Conservation (phyloP, 768 basidiomycete genomes). For the Termitomyces heimii region DNA sequence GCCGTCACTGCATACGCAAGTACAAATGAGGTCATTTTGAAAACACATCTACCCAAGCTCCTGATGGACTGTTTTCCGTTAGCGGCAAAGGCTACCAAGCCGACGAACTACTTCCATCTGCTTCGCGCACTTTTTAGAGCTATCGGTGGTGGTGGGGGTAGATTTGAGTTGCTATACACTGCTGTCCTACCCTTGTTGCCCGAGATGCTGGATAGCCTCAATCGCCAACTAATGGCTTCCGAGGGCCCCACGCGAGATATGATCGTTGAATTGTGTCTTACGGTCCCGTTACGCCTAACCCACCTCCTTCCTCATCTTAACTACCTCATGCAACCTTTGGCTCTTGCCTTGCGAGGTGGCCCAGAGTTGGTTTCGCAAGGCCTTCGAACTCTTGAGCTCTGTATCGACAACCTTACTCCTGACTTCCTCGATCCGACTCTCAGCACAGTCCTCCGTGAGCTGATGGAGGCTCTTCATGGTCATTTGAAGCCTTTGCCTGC, state of each 20-base stretch:
- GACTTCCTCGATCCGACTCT: constrained; percentile 97
- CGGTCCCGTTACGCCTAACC: constrained; percentile 91
- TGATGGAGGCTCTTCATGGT: constrained; percentile 92
- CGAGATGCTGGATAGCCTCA: constrained; percentile 94
- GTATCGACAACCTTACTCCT: constrained; percentile 96
- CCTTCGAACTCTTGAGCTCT: constrained; percentile 93
- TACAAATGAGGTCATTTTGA: constrained; percentile 88
- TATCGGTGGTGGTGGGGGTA: constrained; percentile 86
- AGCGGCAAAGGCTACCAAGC: constrained; percentile 86
- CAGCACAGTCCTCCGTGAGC: constrained; percentile 83
- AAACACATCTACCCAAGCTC: constrained; percentile 84
- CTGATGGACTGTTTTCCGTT: constrained; percentile 96
- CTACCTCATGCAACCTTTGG: constrained; percentile 95
- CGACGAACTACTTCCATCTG: constrained; percentile 89
- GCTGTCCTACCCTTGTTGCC: constrained; percentile 94
- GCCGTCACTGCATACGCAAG: constrained; percentile 72
- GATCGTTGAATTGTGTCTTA: constrained; percentile 95
- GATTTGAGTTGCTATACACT: constrained; percentile 92
- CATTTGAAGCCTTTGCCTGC: constrained; percentile 87
- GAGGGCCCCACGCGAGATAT: constrained; percentile 83
- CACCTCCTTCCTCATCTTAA: constrained; percentile 93
- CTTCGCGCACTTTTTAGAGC: constrained; percentile 89
- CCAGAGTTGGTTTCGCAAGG: constrained; percentile 94
- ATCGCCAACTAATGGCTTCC: constrained; percentile 82
- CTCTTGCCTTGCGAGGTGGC: constrained; percentile 80